Percentiles rank a stretch among this genome's conserved stretches.
Conservation (phyloP, 2,329 filamentous ascomycete genomes). For the Fusarium camptoceras region DNA sequence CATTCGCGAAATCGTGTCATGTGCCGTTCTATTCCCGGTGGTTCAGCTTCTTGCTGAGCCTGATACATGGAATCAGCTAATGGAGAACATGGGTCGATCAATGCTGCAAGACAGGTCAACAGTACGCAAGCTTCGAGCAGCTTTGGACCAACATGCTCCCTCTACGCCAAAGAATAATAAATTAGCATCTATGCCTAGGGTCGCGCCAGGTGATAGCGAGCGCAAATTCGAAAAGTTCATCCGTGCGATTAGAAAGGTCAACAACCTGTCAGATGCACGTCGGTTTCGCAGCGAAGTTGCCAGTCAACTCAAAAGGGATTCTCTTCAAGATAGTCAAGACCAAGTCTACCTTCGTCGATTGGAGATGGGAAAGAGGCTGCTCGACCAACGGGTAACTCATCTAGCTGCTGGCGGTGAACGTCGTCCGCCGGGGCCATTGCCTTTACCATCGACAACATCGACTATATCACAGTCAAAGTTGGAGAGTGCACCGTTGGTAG, state of each 20-base stretch:
- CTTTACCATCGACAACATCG: constrained; percentile 39
- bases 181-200: constrained; percentile 78
- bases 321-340: constrained; percentile 81
- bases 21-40: constrained; percentile 87
- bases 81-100: constrained; percentile 87
- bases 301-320: constrained; percentile 90
- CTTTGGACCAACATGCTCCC: constrained; percentile 92
- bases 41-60: constrained; percentile 86
- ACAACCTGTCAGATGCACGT: constrained; percentile 91
- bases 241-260: constrained; percentile 85
- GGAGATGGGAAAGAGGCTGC: constrained; percentile 88
- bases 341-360: constrained; percentile 87
- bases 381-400: constrained; percentile 89
- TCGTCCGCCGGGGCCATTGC: constrained; percentile 46
- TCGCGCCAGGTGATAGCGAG: constrained; percentile 87
- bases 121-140: constrained; percentile 89
- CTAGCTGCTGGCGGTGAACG: constrained; percentile 76
- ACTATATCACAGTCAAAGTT: constrained; percentile 67
- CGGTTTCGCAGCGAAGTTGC: constrained; percentile 92
- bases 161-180: constrained; percentile 76
- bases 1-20: constrained; percentile 90
- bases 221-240: constrained; percentile 95
- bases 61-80: constrained; percentile 96
- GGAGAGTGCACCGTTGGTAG: constrained; percentile 80
- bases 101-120: constrained; percentile 96